phyloP scores from a whole-genome alignment of 352 stramenopile species.

The Globisporangium solare region DNA sequence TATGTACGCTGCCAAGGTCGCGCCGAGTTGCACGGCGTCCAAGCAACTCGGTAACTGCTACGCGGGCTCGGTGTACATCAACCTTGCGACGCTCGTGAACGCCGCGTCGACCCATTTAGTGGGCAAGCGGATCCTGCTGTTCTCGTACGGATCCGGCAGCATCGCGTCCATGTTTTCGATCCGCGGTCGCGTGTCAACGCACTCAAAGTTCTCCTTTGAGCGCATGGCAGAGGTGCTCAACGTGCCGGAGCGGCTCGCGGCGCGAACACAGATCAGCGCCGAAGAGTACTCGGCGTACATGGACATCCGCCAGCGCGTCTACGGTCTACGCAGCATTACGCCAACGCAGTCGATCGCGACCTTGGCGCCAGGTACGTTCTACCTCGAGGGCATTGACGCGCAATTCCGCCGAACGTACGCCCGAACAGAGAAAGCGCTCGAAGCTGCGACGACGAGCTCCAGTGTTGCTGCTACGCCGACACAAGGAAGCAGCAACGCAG shows the following conservation, averaged over 20 bases:
- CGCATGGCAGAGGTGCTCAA: conserved; percentile 86
- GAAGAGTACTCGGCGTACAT: conserved; percentile 91
- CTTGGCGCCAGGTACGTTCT: conserved; percentile 86
- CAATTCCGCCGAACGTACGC: conserved; percentile 88
- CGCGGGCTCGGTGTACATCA: conserved; percentile 95
- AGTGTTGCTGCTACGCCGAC: conserved; percentile 26
- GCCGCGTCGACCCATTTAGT: conserved; percentile 38
- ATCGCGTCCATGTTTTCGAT: conserved; percentile 95
- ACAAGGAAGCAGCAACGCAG: conserved; percentile 22
- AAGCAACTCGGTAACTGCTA: conserved; percentile 96
- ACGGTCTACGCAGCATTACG: conserved; percentile 63
- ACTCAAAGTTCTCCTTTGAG: conserved; percentile 78
- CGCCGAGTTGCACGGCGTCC: conserved; percentile 81
- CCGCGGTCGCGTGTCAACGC: conserved; percentile 20
- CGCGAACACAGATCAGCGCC: conserved; percentile 78
- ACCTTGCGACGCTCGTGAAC: conserved; percentile 91
- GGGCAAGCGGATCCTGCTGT: conserved; percentile 88
- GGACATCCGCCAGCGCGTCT: conserved; percentile 84
- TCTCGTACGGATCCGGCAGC: conserved; percentile 96
- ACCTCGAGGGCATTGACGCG: conserved; percentile 89
- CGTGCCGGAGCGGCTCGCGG: conserved; percentile 73
- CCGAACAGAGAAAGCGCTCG: conserved; percentile 25
- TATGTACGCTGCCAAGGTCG: conserved; percentile 76
- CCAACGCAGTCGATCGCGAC: conserved; percentile 59
- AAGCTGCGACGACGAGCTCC: neutral